Evolutionary conservation across 345 rosid genomes (phyloP), one percentile per base, ranked within the genome.

Genomic region (Eucalyptus grandis): DNA sequence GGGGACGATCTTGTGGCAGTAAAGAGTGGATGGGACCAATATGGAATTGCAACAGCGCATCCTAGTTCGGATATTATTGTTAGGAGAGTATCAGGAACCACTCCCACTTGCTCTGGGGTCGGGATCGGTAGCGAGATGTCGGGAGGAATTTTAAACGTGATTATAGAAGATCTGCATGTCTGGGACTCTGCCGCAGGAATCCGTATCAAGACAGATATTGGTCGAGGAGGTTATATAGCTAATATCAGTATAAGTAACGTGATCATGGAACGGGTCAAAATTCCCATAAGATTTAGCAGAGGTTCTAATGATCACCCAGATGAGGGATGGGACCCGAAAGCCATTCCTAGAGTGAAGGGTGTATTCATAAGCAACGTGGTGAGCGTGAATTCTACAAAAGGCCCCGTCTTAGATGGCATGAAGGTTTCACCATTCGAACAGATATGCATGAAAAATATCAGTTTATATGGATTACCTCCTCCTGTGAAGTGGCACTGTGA

Each of bases 101-200:
- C 99, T 21, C 97, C 98, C 7, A 97, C 98, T 86, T 97, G 99
- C 60, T 98, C 99, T 19, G 99, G 99, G 43, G 90, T 98, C 81
- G 99, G 99, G 67, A 95, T 98, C 17, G 99, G 99, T 49, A 98
- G 99, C 47, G 99, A 98, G 93, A 98, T 98, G 99, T 98, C 99
- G 24, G 99, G 99, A 89, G 99, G 99, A 60, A 93, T 96, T 53
- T 95, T 89, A 77, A 96, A 98, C 86, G 89, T 97, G 86, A 96
- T 91, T 3, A 86, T 97, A 2, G 95, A 98, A 91, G 95, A 95
- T 86, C 88, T 98, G 92, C 96, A 94, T 90, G 92, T 98, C 22
- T 98, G 99, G 99, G 93, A 98, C 90, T 95, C 98, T 3, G 99
- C 99, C 2, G 98, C 99, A 58, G 99, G 99, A 4, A 91, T 98